Base-by-base conservation (phyloP, 208 protist genomes). In the Hexamita inflata region DNA sequence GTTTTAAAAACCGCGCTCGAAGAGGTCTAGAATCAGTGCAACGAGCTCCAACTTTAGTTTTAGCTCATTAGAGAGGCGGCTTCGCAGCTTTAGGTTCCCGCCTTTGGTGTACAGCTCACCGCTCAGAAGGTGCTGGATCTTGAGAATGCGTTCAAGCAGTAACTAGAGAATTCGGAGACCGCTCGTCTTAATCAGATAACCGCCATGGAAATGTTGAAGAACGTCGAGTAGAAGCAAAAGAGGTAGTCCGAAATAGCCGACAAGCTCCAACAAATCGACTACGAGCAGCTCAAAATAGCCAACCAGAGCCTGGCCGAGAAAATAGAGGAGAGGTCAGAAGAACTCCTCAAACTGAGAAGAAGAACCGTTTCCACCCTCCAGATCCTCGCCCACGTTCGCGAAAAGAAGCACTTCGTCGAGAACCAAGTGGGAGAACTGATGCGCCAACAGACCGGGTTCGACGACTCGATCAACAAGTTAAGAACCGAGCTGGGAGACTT, bases 261-360 rank as follows among this genome's bases (percentile, higher is more conserved):
- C 13, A 39, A 42, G 4, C 90, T 96, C 80, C 92, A 95, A 73
- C 83, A 95, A 11, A 97, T 98, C 75, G 94, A 98, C 85, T 98
- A 95, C 85, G 94, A 98, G 83, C 94, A 98, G 85, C 86, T 97
- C 15, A 97, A 97, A 79, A 96, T 98, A 61, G 94, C 97, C 78
- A 98, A 97, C 80, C 92, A 92, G 19, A 95, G 92, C 64, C 88
- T 96, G 4, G 94, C 91, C 77, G 94, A 97, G 76, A 96, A 96
- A 81, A 95, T 97, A 76, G 93, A 96, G 78, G 94, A 97, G 86
- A 86, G 93, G 45, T 95, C 93, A 79, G 92, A 97, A 76, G 94
- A 95, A 78, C 82, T 97, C 30, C 85, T 92, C 68, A 94, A 94
- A 82, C 86, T 95, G 62, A 85, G 88, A 49, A 89, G 88, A 39